Conservation (phyloP, 371 early-diverging fungal species). For the Batrachochytrium dendrobatidis region DNA sequence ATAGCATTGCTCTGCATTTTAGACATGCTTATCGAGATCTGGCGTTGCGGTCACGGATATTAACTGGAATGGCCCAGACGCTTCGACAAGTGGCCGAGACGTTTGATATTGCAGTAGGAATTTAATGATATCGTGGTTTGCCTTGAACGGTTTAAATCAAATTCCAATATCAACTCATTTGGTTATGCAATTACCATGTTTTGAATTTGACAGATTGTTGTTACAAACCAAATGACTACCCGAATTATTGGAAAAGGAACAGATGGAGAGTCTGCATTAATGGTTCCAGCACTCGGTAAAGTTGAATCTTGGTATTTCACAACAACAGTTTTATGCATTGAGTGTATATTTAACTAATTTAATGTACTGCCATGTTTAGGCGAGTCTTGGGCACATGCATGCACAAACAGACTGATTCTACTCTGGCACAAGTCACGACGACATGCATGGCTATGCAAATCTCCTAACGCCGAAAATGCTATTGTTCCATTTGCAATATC, state of each 20-base stretch:
- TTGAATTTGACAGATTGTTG: conserved; percentile 25
- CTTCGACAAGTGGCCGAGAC: conserved; percentile 40
- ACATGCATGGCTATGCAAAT: conserved; percentile 9
- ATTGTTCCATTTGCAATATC: not conserved
- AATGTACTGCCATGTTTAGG: conserved; percentile 14
- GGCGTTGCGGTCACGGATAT: conserved; percentile 34
- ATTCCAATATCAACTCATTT: too few relatives aligned
- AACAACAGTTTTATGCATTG: not conserved
- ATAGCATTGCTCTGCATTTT: conserved; percentile 60
- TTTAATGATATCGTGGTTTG: too few relatives aligned
- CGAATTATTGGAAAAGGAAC: conserved; percentile 16
- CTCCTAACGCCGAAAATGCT: conserved; percentile 3
- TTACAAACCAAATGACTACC: conserved; percentile 47
- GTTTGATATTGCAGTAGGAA: conserved; percentile 34
- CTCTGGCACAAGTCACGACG: conserved; percentile 29
- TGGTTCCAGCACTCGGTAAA: conserved; percentile 37
- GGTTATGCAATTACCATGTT: too few relatives aligned
- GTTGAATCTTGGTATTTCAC: not conserved
- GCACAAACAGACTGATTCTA: conserved; percentile 34
- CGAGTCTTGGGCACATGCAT: conserved; percentile 43
- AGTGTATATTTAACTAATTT: not conserved
- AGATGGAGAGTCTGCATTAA: conserved; percentile 11
- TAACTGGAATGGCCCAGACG: conserved; percentile 41
- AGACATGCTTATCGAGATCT: conserved; percentile 43
- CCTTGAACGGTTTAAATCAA: too few relatives aligned